Evolutionary conservation across 768 basidiomycete species (phyloP), one percentile per base, ranked within the genome.

Genomic region (Hemileccinum rubropunctum): DNA sequence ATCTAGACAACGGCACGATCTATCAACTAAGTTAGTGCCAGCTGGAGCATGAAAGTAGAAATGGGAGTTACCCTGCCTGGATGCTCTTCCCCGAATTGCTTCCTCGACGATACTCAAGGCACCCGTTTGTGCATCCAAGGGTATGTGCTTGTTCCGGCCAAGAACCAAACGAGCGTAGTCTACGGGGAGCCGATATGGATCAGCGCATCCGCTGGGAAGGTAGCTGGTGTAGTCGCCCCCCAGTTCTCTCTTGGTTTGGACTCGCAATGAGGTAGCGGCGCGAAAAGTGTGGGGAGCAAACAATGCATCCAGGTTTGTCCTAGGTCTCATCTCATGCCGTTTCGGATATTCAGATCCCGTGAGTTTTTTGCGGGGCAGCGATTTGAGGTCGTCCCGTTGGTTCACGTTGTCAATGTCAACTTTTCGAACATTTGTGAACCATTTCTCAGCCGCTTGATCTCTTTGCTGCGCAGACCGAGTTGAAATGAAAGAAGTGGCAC

Each of bases 141-240:
- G 57, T 36, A 79, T 67, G 33, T 79, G 73, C 38, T 68, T 71
- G 52, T 71, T 72, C 46, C 69, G 70, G 4, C 73, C 71, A 51
- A 84, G 62, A 41, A 68, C 63, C 20, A 78, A 65, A 12, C 64
- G 65, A 18, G 80, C 77, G 18, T 74, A 68, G 28, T 71, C 70
- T 26, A 76, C 47, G 6, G 79, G 72, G 35, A 73, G 51, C 33
- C 56, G 63, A 33, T 64, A 47, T 39, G 60, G 74, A 48, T 65
- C 58, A 38, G 58, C 54, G 8, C 63, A 55, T 21, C 55, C 40
- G 11, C 51, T 48, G 9, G 72, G 67, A 39, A 76, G 61, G 53
- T 76, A 79, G 33, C 72, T 72, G 14, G 73, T 66, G 56, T 85
- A 86, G 54, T 81, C 76, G 26, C 81, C 80, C 4, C 71, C 77